Evolutionary conservation across 129 eudicot genomes (phyloP), one percentile per base, ranked within the genome.

Genomic region (Silybum marianum): DNA sequence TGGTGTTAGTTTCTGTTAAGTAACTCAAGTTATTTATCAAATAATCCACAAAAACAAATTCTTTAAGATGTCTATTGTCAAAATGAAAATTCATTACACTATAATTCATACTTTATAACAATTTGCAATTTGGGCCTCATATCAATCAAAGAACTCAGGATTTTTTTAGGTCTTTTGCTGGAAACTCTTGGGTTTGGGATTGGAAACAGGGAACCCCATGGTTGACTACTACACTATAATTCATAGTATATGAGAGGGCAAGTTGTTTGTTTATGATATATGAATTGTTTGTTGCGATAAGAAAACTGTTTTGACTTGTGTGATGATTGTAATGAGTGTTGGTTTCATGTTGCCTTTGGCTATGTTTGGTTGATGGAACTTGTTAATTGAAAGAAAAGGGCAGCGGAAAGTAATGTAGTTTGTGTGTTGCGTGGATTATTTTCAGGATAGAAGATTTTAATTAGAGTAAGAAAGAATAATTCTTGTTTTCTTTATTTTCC

Each of bases 401-500:
- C 42, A 36, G 78, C 51, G 25, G 16, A 58, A 13, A 70, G 77
- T 70, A 48, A 70, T 72, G 48, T 60, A 70, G 36, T 79, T 79
- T 30, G 51, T 28, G 26, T 79, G 34, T 78, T 69, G 11, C 69
- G 23, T 32, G 24, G 25, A 79, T 48, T 48, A 26, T 34, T 51
- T 79, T 70, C 36, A 79, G 21, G 58, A 38, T 81, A 81, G 73
- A 38, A 80, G 78, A 30, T 72, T 62, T 72, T 63, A 1, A 24
- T 39, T 72, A n/a, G 62, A 81, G 79, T 24, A 39, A 73, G 66
- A 69, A 81, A 38, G 84, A 73, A 72, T 39, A 72, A 19, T 62
- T 72, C 78, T 38, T 24, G 28, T 72, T 72, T 11, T 66, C 44
- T n/a, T 40, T 62, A 19, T 21, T 26, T 63, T 69, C 34, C 71